A percentile compares a stretch with the other conserved stretches of the same genome.
phyloP scores from a whole-genome alignment of 768 basidiomycete species.

The Hypsizygus marmoreus region DNA sequence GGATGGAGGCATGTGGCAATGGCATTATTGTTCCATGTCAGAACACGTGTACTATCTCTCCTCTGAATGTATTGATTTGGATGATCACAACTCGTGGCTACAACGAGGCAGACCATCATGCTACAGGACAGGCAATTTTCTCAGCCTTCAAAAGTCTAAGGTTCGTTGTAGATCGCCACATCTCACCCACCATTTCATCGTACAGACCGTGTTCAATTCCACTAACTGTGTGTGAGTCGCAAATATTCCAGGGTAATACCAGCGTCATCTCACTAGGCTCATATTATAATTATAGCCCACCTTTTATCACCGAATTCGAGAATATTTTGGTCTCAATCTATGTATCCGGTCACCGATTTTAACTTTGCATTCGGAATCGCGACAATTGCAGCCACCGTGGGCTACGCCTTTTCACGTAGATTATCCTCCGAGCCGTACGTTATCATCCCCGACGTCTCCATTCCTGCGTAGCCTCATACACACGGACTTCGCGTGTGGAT shows the following conservation, averaged over 20 bases:
- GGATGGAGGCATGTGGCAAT: too few species aligned
- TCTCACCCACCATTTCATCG: not conserved
- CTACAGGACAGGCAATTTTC: conserved; percentile 15
- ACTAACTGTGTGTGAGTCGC: too few species aligned
- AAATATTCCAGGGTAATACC: too few species aligned
- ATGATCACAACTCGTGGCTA: conserved; percentile 22
- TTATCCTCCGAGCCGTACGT: conserved; percentile 32
- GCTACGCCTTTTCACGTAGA: conserved; percentile 56
- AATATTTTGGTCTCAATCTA: conserved; percentile 24
- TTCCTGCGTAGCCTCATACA: conserved; percentile 6
- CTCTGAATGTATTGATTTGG: not conserved
- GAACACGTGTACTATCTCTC: not conserved
- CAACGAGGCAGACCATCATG: conserved; percentile 26
- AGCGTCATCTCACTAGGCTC: not conserved
- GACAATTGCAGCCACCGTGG: conserved; percentile 60
- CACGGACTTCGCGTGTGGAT: conserved; percentile 1
- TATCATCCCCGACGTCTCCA: conserved; percentile 9
- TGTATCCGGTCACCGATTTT: conserved; percentile 55
- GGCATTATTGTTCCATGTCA: too few species aligned
- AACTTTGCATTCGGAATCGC: conserved; percentile 60
- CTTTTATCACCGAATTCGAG: not conserved
- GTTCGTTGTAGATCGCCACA: not conserved
- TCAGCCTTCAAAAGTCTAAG: conserved; percentile 7
- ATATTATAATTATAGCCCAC: not conserved
- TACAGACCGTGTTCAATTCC: not conserved